These are phyloP conservation scores for Syncephalis fuscata DNA, from an alignment of 371 early-diverging fungal species.

Conservation along the genomic window DNA sequence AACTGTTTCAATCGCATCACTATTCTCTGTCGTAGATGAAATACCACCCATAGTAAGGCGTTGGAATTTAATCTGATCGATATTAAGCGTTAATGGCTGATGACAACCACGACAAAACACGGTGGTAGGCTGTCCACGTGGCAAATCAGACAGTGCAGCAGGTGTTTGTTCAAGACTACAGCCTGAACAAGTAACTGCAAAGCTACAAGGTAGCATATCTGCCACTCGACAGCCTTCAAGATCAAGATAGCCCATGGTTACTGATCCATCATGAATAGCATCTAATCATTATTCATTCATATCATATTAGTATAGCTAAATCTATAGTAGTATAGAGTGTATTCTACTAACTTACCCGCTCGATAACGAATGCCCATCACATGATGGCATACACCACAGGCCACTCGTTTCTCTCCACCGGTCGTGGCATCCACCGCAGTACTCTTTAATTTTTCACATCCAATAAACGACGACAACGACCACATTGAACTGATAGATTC, in stretches of 20 bases:
- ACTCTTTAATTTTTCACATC: too few relatives aligned
- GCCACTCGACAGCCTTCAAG: slow-evolving; percentile 40
- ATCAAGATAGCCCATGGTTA: slow-evolving; percentile 54
- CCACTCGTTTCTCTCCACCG: too few relatives aligned
- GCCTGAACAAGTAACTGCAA: slow-evolving; percentile 39
- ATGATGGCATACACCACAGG: too few relatives aligned
- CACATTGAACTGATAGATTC: too few relatives aligned
- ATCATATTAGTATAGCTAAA: too few relatives aligned
- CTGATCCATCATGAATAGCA: slow-evolving; percentile 30
- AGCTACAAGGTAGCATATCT: slow-evolving; percentile 47
- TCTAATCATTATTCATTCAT: too few relatives aligned
- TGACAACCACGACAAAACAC: not conserved
- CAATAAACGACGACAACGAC: too few relatives aligned
- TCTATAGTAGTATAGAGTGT: too few relatives aligned
- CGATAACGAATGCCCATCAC: too few relatives aligned
- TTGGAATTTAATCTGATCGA: slow-evolving; percentile 4
- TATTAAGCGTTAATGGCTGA: slow-evolving; percentile 1
- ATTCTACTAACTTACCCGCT: too few relatives aligned
- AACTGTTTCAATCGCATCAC: slow-evolving; percentile 8
- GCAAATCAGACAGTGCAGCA: slow-evolving; percentile 2
- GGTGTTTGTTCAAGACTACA: slow-evolving; percentile 7
- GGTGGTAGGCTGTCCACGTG: not conserved
- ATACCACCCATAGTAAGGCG: slow-evolving; percentile 20
- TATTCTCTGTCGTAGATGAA: slow-evolving; percentile 8
- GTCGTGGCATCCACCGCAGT: too few relatives aligned